These are phyloP conservation scores for Fagus crenata DNA, from an alignment of 306 rosid genomes.

Conservation along the genomic window DNA sequence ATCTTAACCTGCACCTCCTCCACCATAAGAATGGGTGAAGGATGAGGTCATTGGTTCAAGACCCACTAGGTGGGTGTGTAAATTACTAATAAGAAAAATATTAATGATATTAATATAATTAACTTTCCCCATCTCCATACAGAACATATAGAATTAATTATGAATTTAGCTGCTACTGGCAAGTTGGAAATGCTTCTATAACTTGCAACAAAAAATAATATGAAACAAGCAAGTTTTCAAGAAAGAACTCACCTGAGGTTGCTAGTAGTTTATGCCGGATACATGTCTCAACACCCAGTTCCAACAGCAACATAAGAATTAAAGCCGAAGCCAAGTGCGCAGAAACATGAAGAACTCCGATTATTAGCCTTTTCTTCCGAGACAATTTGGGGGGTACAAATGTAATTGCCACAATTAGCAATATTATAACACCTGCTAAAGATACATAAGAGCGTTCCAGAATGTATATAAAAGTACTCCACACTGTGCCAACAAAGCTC, in stretches of 20 bases:
- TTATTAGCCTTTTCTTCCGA: slow-evolving; percentile 67
- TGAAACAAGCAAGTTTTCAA: background rate
- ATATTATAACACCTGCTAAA: slow-evolving; percentile 63
- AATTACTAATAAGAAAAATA: background rate
- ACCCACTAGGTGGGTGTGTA: background rate
- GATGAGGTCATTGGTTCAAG: background rate
- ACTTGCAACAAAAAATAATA: too few species aligned
- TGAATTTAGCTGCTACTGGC: background rate
- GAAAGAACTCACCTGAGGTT: slow-evolving; percentile 67
- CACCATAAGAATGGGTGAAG: background rate
- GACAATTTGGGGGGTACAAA: slow-evolving; percentile 90
- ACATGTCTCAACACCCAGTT: slow-evolving; percentile 86
- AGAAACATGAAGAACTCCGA: slow-evolving; percentile 89
- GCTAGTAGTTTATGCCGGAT: slow-evolving; percentile 78
- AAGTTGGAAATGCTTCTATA: background rate
- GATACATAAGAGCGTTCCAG: slow-evolving; percentile 70
- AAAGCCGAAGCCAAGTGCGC: slow-evolving; percentile 87
- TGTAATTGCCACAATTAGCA: slow-evolving; percentile 65
- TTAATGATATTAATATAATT: background rate
- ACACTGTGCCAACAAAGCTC: slow-evolving; percentile 80
- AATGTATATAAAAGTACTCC: slow-evolving; percentile 76
- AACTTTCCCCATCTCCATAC: background rate
- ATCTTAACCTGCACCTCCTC: background rate
- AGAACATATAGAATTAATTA: background rate
- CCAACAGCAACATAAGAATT: slow-evolving; percentile 90